phyloP scores from a whole-genome alignment of 2,329 filamentous ascomycete species.

The Aschersonia sp. region DNA sequence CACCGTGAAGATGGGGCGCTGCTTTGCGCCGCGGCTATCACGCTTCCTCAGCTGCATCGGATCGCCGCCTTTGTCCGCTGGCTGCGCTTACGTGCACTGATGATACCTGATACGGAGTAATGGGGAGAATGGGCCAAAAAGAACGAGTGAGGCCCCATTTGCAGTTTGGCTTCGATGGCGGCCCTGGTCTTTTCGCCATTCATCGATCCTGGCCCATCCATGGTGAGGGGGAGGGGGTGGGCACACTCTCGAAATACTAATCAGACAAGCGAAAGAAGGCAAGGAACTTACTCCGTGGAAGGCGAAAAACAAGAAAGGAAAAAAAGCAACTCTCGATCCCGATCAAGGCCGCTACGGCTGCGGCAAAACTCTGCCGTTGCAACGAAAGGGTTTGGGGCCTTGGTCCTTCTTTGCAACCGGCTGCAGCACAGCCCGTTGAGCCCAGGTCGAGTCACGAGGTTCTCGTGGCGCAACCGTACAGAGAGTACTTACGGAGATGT shows the following conservation, averaged over 20 bases:
- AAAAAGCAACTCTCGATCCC: background rate
- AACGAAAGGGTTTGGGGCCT: background rate
- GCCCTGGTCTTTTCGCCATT: background rate
- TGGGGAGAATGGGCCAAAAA: no score
- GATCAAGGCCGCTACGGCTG: background rate
- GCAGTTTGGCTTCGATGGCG: no score
- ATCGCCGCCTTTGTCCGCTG: background rate
- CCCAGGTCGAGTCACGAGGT: no score
- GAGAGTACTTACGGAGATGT: no score
- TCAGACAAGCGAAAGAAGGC: background rate
- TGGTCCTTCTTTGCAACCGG: background rate
- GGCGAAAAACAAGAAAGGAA: no score
- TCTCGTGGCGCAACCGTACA: no score
- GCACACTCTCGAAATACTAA: background rate
- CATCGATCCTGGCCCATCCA: background rate
- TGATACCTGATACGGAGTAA: no score
- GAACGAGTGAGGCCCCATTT: no score
- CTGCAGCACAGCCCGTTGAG: no score
- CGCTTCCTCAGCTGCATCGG: background rate
- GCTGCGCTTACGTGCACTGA: background rate
- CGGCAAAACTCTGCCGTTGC: background rate
- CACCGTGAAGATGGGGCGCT: background rate
- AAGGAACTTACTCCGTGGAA: no score
- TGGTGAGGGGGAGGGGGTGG: background rate
- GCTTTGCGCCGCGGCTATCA: background rate